Conservation (phyloP, 164 flowering plant genomes). For the Tinospora cordifolia region DNA sequence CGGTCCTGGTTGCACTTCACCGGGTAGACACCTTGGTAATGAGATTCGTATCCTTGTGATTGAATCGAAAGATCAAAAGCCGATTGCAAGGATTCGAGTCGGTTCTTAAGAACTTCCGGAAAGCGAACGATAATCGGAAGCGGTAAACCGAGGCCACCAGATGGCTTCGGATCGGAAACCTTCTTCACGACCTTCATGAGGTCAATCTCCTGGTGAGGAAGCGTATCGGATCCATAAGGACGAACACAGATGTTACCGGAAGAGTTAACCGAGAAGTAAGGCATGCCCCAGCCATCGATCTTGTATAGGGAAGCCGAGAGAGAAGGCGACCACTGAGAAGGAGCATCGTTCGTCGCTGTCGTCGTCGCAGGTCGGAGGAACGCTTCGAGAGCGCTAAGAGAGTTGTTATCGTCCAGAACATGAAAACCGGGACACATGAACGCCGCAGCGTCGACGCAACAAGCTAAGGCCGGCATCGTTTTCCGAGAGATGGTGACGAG, state of each 20-base stretch:
- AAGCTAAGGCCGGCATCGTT: conserved; percentile 91
- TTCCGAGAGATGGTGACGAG: conserved; percentile 13
- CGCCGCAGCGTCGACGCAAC: conserved; percentile 56
- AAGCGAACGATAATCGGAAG: conserved; percentile 78
- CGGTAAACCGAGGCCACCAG: conserved; percentile 73
- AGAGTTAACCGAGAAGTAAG: conserved; percentile 75
- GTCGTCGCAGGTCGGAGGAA: conserved; percentile 27
- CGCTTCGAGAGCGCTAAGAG: conserved; percentile 45
- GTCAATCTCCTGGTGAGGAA: conserved; percentile 82
- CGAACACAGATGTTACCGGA: conserved; percentile 68
- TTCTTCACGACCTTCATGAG: conserved; percentile 78
- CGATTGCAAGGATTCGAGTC: conserved; percentile 73
- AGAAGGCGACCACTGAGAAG: conserved; percentile 56
- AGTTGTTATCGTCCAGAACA: conserved; percentile 49
- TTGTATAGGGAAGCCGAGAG: conserved; percentile 65
- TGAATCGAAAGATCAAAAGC: too few relatives aligned
- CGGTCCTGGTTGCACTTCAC: conserved; percentile 96
- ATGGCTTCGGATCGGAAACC: conserved; percentile 53
- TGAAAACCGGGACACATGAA: conserved; percentile 44
- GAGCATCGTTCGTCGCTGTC: conserved; percentile 10
- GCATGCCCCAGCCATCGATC: conserved; percentile 82
- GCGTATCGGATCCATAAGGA: conserved; percentile 58
- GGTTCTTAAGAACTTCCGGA: conserved; percentile 77
- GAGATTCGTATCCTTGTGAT: too few relatives aligned
- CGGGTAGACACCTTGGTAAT: too few relatives aligned